phyloP scores from a whole-genome alignment of 1,139 yeast species.

The Suhomyces guaymorum region DNA sequence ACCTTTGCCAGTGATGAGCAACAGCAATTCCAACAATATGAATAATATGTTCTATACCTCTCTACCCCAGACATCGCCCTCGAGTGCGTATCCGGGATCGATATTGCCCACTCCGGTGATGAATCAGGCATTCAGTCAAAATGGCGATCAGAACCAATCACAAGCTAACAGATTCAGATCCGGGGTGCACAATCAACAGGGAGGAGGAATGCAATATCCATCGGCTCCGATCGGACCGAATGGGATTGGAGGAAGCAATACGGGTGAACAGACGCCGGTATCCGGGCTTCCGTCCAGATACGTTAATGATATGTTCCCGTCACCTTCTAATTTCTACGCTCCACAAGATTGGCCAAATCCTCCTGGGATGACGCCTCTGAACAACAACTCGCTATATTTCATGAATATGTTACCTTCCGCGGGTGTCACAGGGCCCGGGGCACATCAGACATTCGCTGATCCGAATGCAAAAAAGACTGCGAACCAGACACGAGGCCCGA shows the following conservation, averaged over 20 bases:
- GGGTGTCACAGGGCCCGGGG: slow-evolving; percentile 13
- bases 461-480: slow-evolving; percentile 2
- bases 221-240: slow-evolving; percentile 2
- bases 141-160: slow-evolving; percentile 12
- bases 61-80: slow-evolving; percentile 33
- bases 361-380: slow-evolving; percentile 35
- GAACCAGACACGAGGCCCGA: slow-evolving; percentile 4
- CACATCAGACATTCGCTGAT: slow-evolving; percentile 7
- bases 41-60: slow-evolving; percentile 26
- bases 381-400: slow-evolving; percentile 18
- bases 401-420: slow-evolving; percentile 22
- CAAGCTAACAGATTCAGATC: slow-evolving; percentile 6
- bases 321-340: slow-evolving; percentile 52
- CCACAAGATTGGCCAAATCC: slow-evolving; percentile 48
- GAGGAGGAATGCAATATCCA: slow-evolving; percentile 5
- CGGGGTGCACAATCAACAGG: slow-evolving; percentile 4
- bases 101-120: slow-evolving; percentile 41
- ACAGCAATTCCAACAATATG: slow-evolving; percentile 6
- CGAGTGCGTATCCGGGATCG: slow-evolving; percentile 22
- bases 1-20: slow-evolving; percentile 26
- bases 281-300: slow-evolving; percentile 53
- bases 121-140: slow-evolving; percentile 33
- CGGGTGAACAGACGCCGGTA: slow-evolving; percentile 54
- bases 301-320: slow-evolving; percentile 56
- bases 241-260: too few species aligned